Percentiles rank a stretch among this genome's conserved stretches.
Conservation (phyloP, 148 eudicot species). For the Fagopyrum homotropicum region DNA sequence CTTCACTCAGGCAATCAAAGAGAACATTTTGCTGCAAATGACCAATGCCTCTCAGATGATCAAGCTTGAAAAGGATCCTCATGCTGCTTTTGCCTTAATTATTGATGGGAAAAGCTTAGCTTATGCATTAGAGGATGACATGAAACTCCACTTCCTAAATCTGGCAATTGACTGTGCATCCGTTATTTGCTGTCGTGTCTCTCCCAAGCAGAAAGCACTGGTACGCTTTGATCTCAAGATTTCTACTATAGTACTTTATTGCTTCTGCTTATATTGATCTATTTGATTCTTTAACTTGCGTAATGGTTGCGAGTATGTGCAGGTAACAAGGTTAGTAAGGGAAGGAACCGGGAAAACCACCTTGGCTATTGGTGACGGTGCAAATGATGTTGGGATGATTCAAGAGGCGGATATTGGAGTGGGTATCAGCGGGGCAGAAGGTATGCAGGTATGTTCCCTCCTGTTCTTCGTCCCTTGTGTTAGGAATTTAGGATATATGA, state of each 20-base stretch:
- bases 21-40: constrained; percentile 67
- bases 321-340: constrained; percentile 93
- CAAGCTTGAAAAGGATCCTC: constrained; percentile 89
- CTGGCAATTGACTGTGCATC: constrained; percentile 88
- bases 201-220: constrained; percentile 94
- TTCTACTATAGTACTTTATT: neutral
- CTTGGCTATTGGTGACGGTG: constrained; percentile 95
- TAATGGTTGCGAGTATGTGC: neutral
- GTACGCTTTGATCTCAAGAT: constrained; percentile 27
- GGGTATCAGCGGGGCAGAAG: constrained; percentile 96
- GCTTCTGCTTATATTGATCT: neutral
- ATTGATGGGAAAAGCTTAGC: constrained; percentile 84
- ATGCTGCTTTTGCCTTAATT: constrained; percentile 93
- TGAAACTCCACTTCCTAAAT: constrained; percentile 65
- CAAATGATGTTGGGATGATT: constrained; percentile 99
- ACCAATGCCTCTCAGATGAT: constrained; percentile 81
- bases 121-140: constrained; percentile 69
- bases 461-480: neutral
- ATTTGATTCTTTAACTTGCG: neutral
- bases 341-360: constrained; percentile 99
- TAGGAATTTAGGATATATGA: neutral
- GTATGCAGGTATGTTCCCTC: constrained; percentile 80
- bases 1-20: constrained; percentile 55
- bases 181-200: constrained; percentile 96
- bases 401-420: constrained; percentile 99